Conservation (phyloP, 768 basidiomycete genomes). For the Pilatotrama ljubarskyi region DNA sequence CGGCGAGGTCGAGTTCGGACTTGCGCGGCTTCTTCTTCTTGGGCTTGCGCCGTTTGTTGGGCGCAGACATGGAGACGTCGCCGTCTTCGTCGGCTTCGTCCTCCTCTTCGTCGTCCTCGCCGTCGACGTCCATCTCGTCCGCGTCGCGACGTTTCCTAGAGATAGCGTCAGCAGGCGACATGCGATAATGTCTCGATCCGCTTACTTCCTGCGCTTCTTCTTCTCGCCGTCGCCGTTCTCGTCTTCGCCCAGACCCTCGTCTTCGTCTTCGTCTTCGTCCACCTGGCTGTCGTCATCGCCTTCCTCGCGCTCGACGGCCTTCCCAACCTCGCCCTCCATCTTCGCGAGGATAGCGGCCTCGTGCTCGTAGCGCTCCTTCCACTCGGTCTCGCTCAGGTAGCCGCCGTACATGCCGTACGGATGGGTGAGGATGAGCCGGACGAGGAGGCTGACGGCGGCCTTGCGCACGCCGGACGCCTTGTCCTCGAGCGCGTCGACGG, state of each 20-base stretch:
- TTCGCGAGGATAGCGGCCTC: slow-evolving; percentile 65
- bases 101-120: slow-evolving; percentile 37
- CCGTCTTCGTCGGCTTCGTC: slow-evolving; percentile 38
- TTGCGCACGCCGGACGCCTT: slow-evolving; percentile 89
- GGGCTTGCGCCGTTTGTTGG: slow-evolving; percentile 29
- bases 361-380: slow-evolving; percentile 69
- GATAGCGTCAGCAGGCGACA: neutral
- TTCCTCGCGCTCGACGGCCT: slow-evolving; percentile 49
- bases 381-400: slow-evolving; percentile 65
- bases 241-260: slow-evolving; percentile 25
- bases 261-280: slow-evolving; percentile 28
- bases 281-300: slow-evolving; percentile 31
- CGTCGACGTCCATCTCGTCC: slow-evolving; percentile 63
- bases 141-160: slow-evolving; percentile 24
- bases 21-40: slow-evolving; percentile 56
- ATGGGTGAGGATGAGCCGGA: slow-evolving; percentile 79
- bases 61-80: slow-evolving; percentile 28
- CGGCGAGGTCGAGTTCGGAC: slow-evolving; percentile 70
- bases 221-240: slow-evolving; percentile 11
- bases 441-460: slow-evolving; percentile 73
- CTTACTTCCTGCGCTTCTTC: slow-evolving; percentile 15
- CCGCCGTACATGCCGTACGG: slow-evolving; percentile 92
- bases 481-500: slow-evolving; percentile 82
- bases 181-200: neutral
- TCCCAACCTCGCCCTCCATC: slow-evolving; percentile 67